These are phyloP conservation scores for Chlorencoelia australis DNA, from an alignment of 2,329 filamentous ascomycete genomes.

Conservation along the genomic window DNA sequence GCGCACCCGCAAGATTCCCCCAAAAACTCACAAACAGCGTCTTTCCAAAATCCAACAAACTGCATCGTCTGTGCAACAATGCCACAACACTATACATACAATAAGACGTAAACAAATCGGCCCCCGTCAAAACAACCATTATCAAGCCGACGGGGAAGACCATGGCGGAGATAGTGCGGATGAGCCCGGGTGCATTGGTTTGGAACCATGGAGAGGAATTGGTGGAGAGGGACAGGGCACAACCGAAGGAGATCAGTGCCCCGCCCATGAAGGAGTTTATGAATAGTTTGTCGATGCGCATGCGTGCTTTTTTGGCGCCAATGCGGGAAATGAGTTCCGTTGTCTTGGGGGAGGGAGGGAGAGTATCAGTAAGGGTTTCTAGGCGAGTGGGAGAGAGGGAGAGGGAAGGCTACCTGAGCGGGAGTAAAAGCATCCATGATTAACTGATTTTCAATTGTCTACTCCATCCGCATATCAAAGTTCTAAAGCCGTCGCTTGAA, in stretches of 20 bases:
- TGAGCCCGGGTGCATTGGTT: slow-evolving; percentile 38
- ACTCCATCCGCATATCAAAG: no score
- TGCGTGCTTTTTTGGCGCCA: slow-evolving; percentile 42
- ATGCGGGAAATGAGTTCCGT: slow-evolving; percentile 39
- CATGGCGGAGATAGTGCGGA: slow-evolving; percentile 35
- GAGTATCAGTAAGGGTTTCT: background rate
- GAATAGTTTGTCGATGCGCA: slow-evolving; percentile 43
- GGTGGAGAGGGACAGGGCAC: slow-evolving; percentile 36
- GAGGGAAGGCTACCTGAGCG: slow-evolving; percentile 13
- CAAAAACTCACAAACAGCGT: slow-evolving; percentile 38
- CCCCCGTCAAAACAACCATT: slow-evolving; percentile 38
- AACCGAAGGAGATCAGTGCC: slow-evolving; percentile 40
- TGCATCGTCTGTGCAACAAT: slow-evolving; percentile 32
- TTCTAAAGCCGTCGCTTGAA: no score
- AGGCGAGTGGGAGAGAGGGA: background rate
- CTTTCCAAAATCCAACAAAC: slow-evolving; percentile 23
- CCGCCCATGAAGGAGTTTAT: slow-evolving; percentile 41
- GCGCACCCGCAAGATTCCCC: slow-evolving; percentile 37
- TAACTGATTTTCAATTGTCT: no score
- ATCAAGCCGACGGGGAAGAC: slow-evolving; percentile 40
- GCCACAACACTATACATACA: slow-evolving; percentile 34
- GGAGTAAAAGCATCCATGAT: slow-evolving; percentile 36
- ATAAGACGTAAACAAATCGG: slow-evolving; percentile 36
- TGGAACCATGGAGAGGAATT: slow-evolving; percentile 38
- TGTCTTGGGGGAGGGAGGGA: slow-evolving; percentile 28